Base-by-base conservation (phyloP, 2,329 filamentous ascomycete species). In the Rhinocladiella mackenziei region DNA sequence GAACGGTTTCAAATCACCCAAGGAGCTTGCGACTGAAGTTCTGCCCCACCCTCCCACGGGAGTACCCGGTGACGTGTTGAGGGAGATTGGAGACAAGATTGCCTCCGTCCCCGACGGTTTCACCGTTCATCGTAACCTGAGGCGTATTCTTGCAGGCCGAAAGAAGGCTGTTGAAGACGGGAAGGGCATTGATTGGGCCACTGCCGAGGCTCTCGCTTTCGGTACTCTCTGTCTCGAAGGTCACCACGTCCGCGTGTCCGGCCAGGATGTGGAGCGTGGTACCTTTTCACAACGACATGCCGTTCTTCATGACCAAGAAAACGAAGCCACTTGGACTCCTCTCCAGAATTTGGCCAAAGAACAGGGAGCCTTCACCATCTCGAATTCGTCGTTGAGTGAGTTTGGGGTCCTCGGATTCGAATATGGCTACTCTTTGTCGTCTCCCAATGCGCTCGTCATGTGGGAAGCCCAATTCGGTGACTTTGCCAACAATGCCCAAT, bases 401-500 rank as follows among this genome's bases (percentile, higher is more conserved):
- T 84, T 78, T 56, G 81, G 81, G 65, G 76, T 74, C 69, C 86
- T 98, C 51, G 92, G 92, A 41, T 98, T 98, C 65, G 92, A 98
- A 70, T 98, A 98, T 62, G 92, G 92, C 50, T 98, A 98, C 75
- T 98, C 92, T 2, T 74, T 98, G 50, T 94, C 89, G 19, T 97
- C 92, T 20, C 92, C 92, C 45, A 94, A 96, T 64, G 91, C 92
- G 26, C 80, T 98, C 18, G 91, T 98, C 59, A 94, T 98, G 82
- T 98, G 92, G 92, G 92, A 98, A 73, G 92, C 92, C 26, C 92
- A 98, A 70, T 98, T 98, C 62, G 92, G 92, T 76, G 92, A 98
- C 70, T 98, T 98, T 62, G 92, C 92, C 76, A 98, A 98, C 78
- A 98, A 96, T 63, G 91, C 92, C 31, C 92, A 98, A 72, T 94